phyloP scores from a whole-genome alignment of 2,329 filamentous ascomycete species.

The Geosmithia flava region DNA sequence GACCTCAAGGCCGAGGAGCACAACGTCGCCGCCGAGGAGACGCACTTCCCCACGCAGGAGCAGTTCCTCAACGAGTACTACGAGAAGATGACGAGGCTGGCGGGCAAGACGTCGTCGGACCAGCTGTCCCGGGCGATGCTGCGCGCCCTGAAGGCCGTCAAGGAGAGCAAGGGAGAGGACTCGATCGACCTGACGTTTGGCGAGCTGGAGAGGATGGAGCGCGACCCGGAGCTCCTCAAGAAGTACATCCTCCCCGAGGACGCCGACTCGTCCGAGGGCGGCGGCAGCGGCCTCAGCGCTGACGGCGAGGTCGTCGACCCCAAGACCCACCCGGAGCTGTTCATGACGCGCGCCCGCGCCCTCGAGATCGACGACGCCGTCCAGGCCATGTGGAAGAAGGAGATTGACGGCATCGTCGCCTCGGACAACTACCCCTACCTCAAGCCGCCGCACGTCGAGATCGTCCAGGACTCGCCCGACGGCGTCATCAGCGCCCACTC shows the following conservation, averaged over 20 bases:
- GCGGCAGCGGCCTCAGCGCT: not conserved
- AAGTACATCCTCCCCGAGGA: slow-evolving; percentile 17
- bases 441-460: slow-evolving; percentile 19
- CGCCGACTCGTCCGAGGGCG: not conserved
- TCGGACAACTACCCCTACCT: slow-evolving; percentile 16
- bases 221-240: slow-evolving; percentile 23
- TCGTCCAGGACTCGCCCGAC: slow-evolving; percentile 22
- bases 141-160: slow-evolving; percentile 27
- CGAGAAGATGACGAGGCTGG: slow-evolving; percentile 27
- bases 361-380: slow-evolving; percentile 23
- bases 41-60: slow-evolving; percentile 49
- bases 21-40: slow-evolving; percentile 30
- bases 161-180: slow-evolving; percentile 26
- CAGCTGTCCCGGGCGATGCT: slow-evolving; percentile 28
- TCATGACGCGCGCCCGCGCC: slow-evolving; percentile 20
- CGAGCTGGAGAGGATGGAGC: slow-evolving; percentile 27
- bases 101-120: slow-evolving; percentile 27
- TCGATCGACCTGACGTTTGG: slow-evolving; percentile 37
- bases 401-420: slow-evolving; percentile 20
- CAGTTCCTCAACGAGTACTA: slow-evolving; percentile 40
- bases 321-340: slow-evolving; percentile 8
- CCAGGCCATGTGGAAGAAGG: slow-evolving; percentile 20
- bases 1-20: slow-evolving; percentile 48
- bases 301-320: slow-evolving; percentile 1
- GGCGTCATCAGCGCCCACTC: slow-evolving; percentile 22